Evolutionary conservation across 169 alveolate genomes (phyloP), one percentile per base, ranked within the genome.

Genomic region (Plasmodium gonderi): DNA sequence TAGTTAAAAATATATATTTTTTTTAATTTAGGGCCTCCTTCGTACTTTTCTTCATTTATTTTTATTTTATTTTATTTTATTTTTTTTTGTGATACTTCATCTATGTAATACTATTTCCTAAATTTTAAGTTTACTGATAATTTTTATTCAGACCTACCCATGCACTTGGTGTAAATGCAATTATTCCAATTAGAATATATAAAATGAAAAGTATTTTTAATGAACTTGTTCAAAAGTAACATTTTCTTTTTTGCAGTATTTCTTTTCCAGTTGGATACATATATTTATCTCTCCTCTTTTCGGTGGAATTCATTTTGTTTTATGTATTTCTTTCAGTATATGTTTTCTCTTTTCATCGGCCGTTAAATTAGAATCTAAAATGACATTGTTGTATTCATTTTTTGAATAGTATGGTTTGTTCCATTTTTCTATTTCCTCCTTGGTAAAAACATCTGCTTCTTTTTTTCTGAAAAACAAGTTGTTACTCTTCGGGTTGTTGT

Each of bases 401-500:
- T 79, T 78, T n/a, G 72, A 51, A 36, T 38, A 67, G 51, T 90
- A 90, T 0, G 94, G 94, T 40, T 78, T 90, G 74, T 90, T 90
- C 94, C 94, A 90, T 64, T 78, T 90, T 44, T 90, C 78, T 54
- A 90, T 90, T 90, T 90, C 94, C 14, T 90, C 94, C 20, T 8
- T 45, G 40, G 94, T 90, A 44, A 90, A 90, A 23, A 90, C 14
- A 14, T 90, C 94, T 76, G 94, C 91, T 49, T 90, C 78, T 29
- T 90, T 90, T 78, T 90, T 90, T 90, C 74, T 90, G 51, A 90
- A 45, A 72, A 90, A 90, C 36, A 76, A 65, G 60, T 90, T 90
- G 74, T 90, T 90, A 23, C 60, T 90, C 40, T 79, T 90, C 29
- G 94, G 94, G 26, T 76, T 33, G 33, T 90, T 90, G 68, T 90